Base-by-base conservation (phyloP, 805 yeast genomes). In the Zygosaccharomyces gambellarensis region DNA sequence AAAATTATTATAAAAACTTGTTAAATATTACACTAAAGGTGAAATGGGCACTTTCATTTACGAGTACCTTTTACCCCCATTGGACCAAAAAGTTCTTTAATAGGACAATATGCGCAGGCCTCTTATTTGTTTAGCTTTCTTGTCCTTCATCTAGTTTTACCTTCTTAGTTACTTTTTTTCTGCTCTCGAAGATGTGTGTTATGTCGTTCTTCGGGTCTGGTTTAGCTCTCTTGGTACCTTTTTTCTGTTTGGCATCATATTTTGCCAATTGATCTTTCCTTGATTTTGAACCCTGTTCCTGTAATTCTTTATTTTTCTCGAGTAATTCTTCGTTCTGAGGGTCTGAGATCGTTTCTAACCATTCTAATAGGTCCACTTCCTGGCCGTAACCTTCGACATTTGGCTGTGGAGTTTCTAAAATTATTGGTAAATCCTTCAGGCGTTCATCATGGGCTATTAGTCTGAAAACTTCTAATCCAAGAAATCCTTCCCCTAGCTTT, bases 401-500 rank as follows among this genome's bases (percentile, higher is more conserved):
- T 3, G 73, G 79, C 12, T 78, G 81, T 1, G 98, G 98, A 0
- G 97, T 90, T 61, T 94, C 99, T 50, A 94, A 72, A 19, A 94
- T 75, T 31, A 90, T 78, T 3, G 98, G 98, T 1, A 92, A 76
- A 6, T 74, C 74, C 44, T 77, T 70, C 23, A 92, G 72, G 45
- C 81, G 74, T 1, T 73, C 67, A 47, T 79, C 80, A 65, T 90
- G 89, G 55, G 95, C 88, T 45, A 92, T 59, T 17, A 82, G 69
- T 56, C 96, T 72, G 66, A 94, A 94, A 11, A 84, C 80, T 57
- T 92, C 96, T 41, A 94, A 72, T 0, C 97, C 96, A 41, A 94
- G 62, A 60, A 87, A 94, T 0, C 99, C 99, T 56, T 80, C 74
- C 1, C 99, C 99, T 34, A 94, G 69, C 51, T 82, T 80, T 64